Evolutionary conservation across 176 grass and related monocot species (phyloP).

Genomic region (Triticum timopheevii): DNA sequence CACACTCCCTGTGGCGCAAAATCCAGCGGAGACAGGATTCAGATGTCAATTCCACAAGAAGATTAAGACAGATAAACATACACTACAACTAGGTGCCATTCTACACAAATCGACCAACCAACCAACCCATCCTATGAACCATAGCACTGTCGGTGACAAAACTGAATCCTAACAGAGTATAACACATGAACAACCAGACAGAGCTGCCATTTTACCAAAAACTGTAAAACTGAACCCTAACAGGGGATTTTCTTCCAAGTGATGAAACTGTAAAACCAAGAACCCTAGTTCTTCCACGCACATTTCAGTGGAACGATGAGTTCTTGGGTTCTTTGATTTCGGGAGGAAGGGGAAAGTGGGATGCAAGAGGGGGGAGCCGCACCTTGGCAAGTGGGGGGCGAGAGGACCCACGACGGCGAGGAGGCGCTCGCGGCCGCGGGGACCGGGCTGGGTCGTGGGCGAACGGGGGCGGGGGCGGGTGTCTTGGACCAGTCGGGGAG

Average conservation of each 20-base stretch:
- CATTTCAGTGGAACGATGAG: not conserved
- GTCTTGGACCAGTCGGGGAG: constrained; percentile 53
- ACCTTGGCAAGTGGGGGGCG: constrained; percentile 51
- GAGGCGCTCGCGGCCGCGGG: not conserved
- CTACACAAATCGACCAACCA: not conserved
- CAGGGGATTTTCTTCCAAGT: not conserved
- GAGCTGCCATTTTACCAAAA: not conserved
- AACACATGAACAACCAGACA: not conserved
- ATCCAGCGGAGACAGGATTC: not conserved
- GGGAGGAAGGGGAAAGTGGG: constrained; percentile 9
- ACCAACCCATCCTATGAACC: not conserved
- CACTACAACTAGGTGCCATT: not conserved
- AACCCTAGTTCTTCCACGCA: not conserved
- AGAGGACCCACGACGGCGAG: constrained; percentile 12
- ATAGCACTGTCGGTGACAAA: not conserved
- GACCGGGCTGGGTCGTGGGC: not conserved
- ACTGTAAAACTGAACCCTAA: not conserved
- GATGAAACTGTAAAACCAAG: not conserved
- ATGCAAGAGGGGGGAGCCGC: not conserved
- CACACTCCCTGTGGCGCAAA: constrained; percentile 31
- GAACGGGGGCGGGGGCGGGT: not conserved
- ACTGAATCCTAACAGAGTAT: not conserved
- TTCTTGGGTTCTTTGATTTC: constrained; percentile 20
- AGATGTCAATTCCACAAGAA: not conserved
- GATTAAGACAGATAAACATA: not conserved